Evolutionary conservation across 2,329 filamentous ascomycete species (phyloP).

Genomic region (Colletotrichum orbiculare): DNA sequence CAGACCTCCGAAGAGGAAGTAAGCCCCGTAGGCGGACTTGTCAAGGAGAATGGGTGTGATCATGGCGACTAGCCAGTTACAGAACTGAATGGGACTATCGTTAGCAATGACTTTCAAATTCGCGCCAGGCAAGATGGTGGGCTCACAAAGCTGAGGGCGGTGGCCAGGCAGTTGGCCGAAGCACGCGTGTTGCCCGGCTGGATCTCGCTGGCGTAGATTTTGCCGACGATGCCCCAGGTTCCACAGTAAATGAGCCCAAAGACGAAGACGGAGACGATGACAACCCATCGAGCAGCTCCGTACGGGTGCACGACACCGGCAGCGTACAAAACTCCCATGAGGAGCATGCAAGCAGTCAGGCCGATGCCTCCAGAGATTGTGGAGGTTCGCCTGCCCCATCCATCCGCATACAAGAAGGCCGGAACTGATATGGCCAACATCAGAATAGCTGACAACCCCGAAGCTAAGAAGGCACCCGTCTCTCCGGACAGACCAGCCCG

Average conservation of each 20-base stretch:
- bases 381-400: constrained; percentile 66
- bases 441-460: constrained; percentile 68
- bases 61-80: constrained; percentile 59
- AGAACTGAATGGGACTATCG: constrained; percentile 41
- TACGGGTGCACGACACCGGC: constrained; percentile 52
- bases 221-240: constrained; percentile 66
- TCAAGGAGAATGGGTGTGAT: constrained; percentile 54
- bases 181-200: constrained; percentile 65
- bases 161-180: constrained; percentile 62
- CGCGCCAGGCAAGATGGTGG: constrained; percentile 4
- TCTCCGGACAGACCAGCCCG: constrained; percentile 67
- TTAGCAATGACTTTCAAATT: constrained; percentile 38
- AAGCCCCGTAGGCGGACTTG: constrained; percentile 53
- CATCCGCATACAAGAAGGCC: constrained; percentile 65
- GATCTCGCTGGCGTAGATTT: constrained; percentile 69
- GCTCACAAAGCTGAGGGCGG: constrained; percentile 41
- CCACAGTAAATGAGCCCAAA: constrained; percentile 58
- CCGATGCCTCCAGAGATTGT: constrained; percentile 64
- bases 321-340: constrained; percentile 66
- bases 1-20: constrained; percentile 57
- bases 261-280: constrained; percentile 61
- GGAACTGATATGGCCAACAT: constrained; percentile 69
- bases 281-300: constrained; percentile 59
- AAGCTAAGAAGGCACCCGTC: constrained; percentile 68
- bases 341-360: constrained; percentile 61